These are phyloP conservation scores for Vitis labrusca DNA, from an alignment of 164 flowering plant genomes.

Conservation along the genomic window DNA sequence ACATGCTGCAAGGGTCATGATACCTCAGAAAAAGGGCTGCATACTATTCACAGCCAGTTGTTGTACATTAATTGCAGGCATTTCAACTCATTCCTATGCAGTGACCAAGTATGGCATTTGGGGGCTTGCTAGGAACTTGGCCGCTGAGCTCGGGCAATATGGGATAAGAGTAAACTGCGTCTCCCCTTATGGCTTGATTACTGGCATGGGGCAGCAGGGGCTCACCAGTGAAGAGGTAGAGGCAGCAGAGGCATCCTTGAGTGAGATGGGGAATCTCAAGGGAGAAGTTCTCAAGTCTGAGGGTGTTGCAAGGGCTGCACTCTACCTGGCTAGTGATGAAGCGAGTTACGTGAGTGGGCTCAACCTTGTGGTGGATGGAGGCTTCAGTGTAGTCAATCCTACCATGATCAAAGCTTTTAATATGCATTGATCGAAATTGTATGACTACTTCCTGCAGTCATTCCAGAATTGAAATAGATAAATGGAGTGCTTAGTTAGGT, in stretches of 20 bases:
- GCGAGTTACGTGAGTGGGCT: conserved; percentile 37
- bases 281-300: conserved; percentile 21
- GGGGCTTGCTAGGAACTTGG: conserved; percentile 11
- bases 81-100: conserved; percentile 13
- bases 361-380: conserved; percentile 42
- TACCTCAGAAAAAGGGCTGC: conserved; percentile 3
- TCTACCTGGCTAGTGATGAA: conserved; percentile 42
- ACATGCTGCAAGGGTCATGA: conserved; percentile 18
- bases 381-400: conserved; percentile 19
- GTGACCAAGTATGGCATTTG: conserved; percentile 11
- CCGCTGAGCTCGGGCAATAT: conserved; percentile 11
- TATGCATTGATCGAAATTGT: too few species aligned
- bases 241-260: conserved; percentile 11
- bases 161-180: conserved; percentile 14
- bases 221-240: conserved; percentile 10
- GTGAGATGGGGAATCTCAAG: conserved; percentile 23
- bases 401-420: neutral
- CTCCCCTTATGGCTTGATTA: conserved; percentile 14
- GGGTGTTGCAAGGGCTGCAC: conserved; percentile 44
- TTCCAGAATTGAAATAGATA: too few species aligned
- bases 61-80: conserved; percentile 3
- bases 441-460: neutral
- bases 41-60: conserved; percentile 7
- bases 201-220: conserved; percentile 13
- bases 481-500: too few species aligned